Conservation (phyloP, 331 rosid genomes). For the Dryas integrifolia region DNA sequence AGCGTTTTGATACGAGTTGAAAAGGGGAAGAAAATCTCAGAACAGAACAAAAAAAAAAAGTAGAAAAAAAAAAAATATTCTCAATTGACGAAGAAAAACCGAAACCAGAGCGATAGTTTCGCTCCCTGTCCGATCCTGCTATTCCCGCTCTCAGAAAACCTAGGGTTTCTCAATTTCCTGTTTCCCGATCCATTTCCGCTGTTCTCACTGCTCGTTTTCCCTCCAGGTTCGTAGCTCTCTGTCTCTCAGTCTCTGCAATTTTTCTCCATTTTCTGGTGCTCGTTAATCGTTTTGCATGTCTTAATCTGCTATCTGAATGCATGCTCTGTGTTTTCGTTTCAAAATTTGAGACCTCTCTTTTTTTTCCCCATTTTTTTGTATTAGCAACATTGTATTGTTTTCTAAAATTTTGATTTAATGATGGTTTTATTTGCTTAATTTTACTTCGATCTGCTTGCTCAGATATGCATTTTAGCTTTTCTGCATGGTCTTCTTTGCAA, state of each 20-base stretch:
- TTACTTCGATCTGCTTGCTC: conserved; percentile 23
- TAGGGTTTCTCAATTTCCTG: conserved; percentile 30
- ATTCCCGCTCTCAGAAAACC: conserved; percentile 15
- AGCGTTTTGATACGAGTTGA: conserved; percentile 32
- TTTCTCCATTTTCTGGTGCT: conserved; percentile 7
- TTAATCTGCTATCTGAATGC: conserved; percentile 6
- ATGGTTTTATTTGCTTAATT: conserved; percentile 5
- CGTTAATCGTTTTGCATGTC: conserved; percentile 4
- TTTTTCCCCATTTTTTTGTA: neutral
- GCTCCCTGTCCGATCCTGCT: conserved; percentile 27
- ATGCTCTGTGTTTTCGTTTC: neutral
- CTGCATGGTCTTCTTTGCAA: neutral
- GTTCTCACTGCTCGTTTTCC: conserved; percentile 16
- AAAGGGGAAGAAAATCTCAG: conserved; percentile 23
- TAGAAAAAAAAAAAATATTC: conserved; percentile 5
- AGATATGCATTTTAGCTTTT: neutral
- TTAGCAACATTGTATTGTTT: conserved; percentile 2
- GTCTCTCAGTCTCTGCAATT: neutral
- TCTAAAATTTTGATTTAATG: neutral
- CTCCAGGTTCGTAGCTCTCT: conserved; percentile 15
- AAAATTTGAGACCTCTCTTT: neutral
- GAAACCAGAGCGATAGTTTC: conserved; percentile 30
- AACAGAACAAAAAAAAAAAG: neutral
- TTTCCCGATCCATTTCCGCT: conserved; percentile 23
- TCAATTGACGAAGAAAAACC: conserved; percentile 24